Conservation (phyloP, 2,329 filamentous ascomycete species). For the Aspergillus calidoustus region DNA sequence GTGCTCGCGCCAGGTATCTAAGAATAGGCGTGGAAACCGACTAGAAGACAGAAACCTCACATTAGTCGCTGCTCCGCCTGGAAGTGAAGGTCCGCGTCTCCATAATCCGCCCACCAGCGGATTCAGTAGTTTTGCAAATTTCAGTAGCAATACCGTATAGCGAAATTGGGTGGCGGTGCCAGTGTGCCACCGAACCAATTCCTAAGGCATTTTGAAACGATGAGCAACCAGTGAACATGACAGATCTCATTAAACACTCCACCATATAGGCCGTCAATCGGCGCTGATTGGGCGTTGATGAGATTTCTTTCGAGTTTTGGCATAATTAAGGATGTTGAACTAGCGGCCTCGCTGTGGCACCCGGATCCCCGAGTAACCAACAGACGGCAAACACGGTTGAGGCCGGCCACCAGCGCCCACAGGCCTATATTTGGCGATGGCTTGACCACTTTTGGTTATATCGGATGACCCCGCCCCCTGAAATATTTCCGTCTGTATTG, state of each 20-base stretch:
- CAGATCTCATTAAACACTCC: neutral
- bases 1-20: slow-evolving; percentile 12
- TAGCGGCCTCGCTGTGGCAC: slow-evolving; percentile 20
- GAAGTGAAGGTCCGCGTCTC: neutral
- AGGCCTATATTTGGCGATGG: slow-evolving; percentile 30
- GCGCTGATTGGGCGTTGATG: neutral
- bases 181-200: slow-evolving; percentile 6
- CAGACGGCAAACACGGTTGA: slow-evolving; percentile 24
- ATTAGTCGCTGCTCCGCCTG: slow-evolving; percentile 12
- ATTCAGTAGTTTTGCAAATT: slow-evolving; percentile 5
- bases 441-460: slow-evolving; percentile 10
- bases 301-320: slow-evolving; percentile 18
- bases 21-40: slow-evolving; percentile 21
- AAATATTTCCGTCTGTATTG: slow-evolving; percentile 16
- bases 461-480: slow-evolving; percentile 27
- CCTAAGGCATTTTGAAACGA: slow-evolving; percentile 9
- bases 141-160: slow-evolving; percentile 1
- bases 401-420: slow-evolving; percentile 12
- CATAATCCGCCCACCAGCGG: neutral
- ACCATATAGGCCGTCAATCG: neutral
- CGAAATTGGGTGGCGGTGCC: slow-evolving; percentile 13
- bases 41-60: slow-evolving; percentile 14
- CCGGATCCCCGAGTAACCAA: slow-evolving; percentile 21
- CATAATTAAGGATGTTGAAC: slow-evolving; percentile 24
- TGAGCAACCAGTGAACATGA: slow-evolving; percentile 8